Base-by-base conservation (phyloP, 495 filamentous ascomycete species). In the Astrocystis sublimbata region DNA sequence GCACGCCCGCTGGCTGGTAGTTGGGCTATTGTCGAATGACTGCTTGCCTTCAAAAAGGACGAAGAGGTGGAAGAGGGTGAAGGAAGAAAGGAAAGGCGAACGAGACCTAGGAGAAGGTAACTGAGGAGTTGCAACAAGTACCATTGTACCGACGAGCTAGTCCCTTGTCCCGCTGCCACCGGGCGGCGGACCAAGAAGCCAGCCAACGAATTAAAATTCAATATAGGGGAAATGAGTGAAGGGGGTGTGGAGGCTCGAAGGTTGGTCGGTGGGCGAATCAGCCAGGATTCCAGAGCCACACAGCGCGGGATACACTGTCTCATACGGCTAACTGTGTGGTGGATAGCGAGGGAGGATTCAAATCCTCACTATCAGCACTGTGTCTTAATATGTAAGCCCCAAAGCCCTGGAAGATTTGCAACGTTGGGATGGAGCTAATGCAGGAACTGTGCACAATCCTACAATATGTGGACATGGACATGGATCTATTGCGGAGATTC, bases 1-100 rank as follows among this genome's bases (percentile, higher is more conserved):
- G 71, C 73, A 73, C 71, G 77, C 78, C 78, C 68, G 74, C 75
- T 77, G 73, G 75, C 76, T 77, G 75, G 76, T 73, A 67, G 66
- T 71, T 64, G 52, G 63, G 67, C 59, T 66, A 61, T 69, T 71
- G 67, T 68, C 68, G 64, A 68, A 60, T 63, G 63, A 69, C 64
- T 71, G 58, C 65, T 65, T 58, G 38, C 23, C 47, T 61, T 30
- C 53, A 36, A 21, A n/a, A 40, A 45, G 31, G 54, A 64, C 60
- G 61, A 69, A 62, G 60, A 53, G 62, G 52, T 69, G 64, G 63
- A 68, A 63, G 63, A 63, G 67, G 62, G 65, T 71, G 75, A 76
- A 74, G 68, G 62, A 72, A 67, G 65, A 60, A 72, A 71, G 69
- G 71, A 72, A 71, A 58, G 60, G 65, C 33, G 60, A 68, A 67